These are phyloP conservation scores for Marasmius fiardii DNA, from an alignment of 1,284 basidiomycete species.

Conservation along the genomic window DNA sequence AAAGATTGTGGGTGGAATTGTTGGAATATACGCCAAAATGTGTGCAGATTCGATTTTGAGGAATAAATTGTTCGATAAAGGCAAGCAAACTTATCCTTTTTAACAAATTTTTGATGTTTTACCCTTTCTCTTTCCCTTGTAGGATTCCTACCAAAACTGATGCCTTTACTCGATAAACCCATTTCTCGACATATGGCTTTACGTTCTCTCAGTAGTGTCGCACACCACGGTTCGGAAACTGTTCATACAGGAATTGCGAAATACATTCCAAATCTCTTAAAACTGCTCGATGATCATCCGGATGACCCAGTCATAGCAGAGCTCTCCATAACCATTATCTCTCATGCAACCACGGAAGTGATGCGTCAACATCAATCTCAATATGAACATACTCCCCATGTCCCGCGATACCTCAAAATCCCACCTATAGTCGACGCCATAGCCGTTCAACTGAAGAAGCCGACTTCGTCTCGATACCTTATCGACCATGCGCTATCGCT, in stretches of 20 bases:
- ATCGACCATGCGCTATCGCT: slow-evolving; percentile 51
- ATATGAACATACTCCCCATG: slow-evolving; percentile 32
- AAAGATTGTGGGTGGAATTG: slow-evolving; percentile 47
- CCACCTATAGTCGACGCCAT: slow-evolving; percentile 40
- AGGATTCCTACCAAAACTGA: slow-evolving; percentile 54
- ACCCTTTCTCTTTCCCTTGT: neutral
- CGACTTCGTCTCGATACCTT: slow-evolving; percentile 37
- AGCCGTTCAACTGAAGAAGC: slow-evolving; percentile 40
- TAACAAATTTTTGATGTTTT: slow-evolving; percentile 2
- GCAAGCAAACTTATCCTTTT: neutral
- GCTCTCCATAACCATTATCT: slow-evolving; percentile 46
- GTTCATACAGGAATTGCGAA: slow-evolving; percentile 50
- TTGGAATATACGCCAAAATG: slow-evolving; percentile 63
- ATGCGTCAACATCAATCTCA: slow-evolving; percentile 22
- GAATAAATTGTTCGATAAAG: slow-evolving; percentile 29
- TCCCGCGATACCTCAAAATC: slow-evolving; percentile 40
- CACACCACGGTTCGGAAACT: slow-evolving; percentile 54
- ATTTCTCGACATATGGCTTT: slow-evolving; percentile 48
- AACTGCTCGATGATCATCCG: slow-evolving; percentile 42
- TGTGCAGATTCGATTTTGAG: slow-evolving; percentile 50
- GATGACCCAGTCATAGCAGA: slow-evolving; percentile 49
- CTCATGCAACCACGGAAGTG: slow-evolving; percentile 48
- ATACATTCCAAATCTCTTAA: slow-evolving; percentile 34
- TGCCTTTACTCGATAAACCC: slow-evolving; percentile 47
- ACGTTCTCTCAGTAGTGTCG: slow-evolving; percentile 52